Percentiles rank a stretch among this genome's conserved stretches.
Conservation (phyloP, 2,329 filamentous ascomycete species). For the Epichloe coenophiala region DNA sequence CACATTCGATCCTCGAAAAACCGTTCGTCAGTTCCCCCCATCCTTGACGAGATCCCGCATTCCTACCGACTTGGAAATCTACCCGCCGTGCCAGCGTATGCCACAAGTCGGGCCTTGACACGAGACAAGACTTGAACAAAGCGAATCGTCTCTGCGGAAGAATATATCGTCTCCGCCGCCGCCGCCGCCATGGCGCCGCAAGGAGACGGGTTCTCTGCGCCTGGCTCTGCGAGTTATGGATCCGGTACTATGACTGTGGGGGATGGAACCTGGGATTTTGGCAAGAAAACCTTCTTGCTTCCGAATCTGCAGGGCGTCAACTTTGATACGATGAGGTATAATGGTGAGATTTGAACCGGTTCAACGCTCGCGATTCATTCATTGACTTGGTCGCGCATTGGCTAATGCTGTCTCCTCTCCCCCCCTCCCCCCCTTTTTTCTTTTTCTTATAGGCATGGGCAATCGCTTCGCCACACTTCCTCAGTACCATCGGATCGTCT, state of each 20-base stretch:
- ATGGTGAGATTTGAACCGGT: constrained; percentile 41
- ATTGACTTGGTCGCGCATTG: background rate
- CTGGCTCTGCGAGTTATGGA: constrained; percentile 59
- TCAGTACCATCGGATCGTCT: constrained; percentile 58
- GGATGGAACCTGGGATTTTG: constrained; percentile 73
- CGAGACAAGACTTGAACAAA: background rate
- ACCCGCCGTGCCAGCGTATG: background rate
- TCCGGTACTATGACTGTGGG: constrained; percentile 61
- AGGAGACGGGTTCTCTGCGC: constrained; percentile 47
- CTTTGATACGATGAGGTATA: constrained; percentile 73
- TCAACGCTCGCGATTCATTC: too few species aligned
- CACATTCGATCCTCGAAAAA: background rate
- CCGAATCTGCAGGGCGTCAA: constrained; percentile 66
- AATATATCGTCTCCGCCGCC: constrained; percentile 1
- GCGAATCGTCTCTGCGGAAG: background rate
- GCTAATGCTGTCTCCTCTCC: background rate
- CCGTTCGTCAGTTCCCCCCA: too few species aligned
- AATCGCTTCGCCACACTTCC: constrained; percentile 59
- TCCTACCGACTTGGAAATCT: background rate
- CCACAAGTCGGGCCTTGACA: background rate
- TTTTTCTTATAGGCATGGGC: constrained; percentile 50
- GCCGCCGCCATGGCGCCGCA: constrained; percentile 45
- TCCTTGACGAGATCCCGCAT: too few species aligned
- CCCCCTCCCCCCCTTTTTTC: background rate
- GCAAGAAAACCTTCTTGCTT: constrained; percentile 63